phyloP scores from a whole-genome alignment of 352 stramenopile genomes.

The Phytopythium aichiense region DNA sequence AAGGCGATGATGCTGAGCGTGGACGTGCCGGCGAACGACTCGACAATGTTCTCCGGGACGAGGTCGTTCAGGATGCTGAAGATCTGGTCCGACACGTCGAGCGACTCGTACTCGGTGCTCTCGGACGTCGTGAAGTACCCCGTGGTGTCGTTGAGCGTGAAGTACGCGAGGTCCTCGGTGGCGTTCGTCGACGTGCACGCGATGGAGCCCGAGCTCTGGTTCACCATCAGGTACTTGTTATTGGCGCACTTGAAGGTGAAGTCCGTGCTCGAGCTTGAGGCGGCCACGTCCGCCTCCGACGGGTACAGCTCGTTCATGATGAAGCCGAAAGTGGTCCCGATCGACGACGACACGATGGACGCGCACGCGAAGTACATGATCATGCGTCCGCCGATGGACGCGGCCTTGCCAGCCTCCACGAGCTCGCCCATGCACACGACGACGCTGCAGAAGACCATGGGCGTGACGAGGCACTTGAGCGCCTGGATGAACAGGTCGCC shows the following conservation, averaged over 20 bases:
- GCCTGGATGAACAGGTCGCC: slow-evolving; percentile 58
- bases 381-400: slow-evolving; percentile 44
- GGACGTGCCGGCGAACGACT: slow-evolving; percentile 44
- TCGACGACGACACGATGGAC: slow-evolving; percentile 42
- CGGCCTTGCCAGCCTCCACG: slow-evolving; percentile 48
- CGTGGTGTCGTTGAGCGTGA: slow-evolving; percentile 52
- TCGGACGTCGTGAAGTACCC: slow-evolving; percentile 30
- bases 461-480: slow-evolving; percentile 64
- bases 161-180: slow-evolving; percentile 24
- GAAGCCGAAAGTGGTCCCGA: slow-evolving; percentile 41
- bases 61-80: slow-evolving; percentile 61
- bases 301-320: slow-evolving; percentile 35
- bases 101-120: slow-evolving; percentile 28
- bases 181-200: slow-evolving; percentile 34
- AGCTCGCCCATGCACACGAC: slow-evolving; percentile 58
- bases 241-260: slow-evolving; percentile 48
- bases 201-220: slow-evolving; percentile 25
- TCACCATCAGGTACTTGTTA: slow-evolving; percentile 32
- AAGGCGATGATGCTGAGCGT: slow-evolving; percentile 78
- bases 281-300: slow-evolving; percentile 16
- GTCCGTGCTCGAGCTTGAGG: slow-evolving; percentile 7
- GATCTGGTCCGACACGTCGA: slow-evolving; percentile 66
- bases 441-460: slow-evolving; percentile 67
- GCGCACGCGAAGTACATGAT: slow-evolving; percentile 35
- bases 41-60: slow-evolving; percentile 70